Evolutionary conservation across 306 rosid genomes (phyloP).

Genomic region (Corylus avellana): DNA sequence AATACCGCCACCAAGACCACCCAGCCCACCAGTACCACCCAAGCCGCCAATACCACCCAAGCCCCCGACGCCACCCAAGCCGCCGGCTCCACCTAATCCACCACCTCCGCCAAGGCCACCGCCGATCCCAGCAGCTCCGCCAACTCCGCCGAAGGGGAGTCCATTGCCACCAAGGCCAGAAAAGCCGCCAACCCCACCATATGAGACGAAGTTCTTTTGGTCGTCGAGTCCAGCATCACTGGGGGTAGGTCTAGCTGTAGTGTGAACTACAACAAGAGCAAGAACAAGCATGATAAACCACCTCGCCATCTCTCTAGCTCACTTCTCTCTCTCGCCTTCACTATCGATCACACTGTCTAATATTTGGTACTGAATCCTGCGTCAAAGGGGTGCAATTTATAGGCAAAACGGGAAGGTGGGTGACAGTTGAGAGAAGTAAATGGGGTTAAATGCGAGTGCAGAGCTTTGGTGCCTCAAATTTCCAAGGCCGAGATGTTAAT

Average conservation of each 20-base stretch:
- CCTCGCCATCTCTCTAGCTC: constrained; percentile 44
- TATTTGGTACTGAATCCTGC: not conserved
- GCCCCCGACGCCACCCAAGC: constrained; percentile 41
- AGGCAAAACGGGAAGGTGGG: constrained; percentile 18
- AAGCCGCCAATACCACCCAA: constrained; percentile 27
- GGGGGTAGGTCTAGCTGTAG: constrained; percentile 53
- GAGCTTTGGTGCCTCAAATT: constrained; percentile 6
- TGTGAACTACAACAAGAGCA: constrained; percentile 47
- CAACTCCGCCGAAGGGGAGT: constrained; percentile 59
- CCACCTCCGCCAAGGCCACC: constrained; percentile 26
- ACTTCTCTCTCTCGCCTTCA: not conserved
- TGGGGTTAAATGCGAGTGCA: constrained; percentile 46
- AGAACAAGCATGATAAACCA: constrained; percentile 48
- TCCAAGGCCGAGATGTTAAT: not conserved
- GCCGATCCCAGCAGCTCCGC: constrained; percentile 46
- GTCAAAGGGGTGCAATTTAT: constrained; percentile 23
- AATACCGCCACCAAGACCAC: constrained; percentile 32
- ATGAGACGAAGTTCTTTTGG: constrained; percentile 62
- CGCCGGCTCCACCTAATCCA: constrained; percentile 39
- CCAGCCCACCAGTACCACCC: constrained; percentile 26
- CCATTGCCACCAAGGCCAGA: constrained; percentile 63
- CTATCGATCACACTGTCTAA: not conserved
- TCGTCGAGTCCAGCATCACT: constrained; percentile 51
- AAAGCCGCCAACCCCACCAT: constrained; percentile 64
- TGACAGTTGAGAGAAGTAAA: constrained; percentile 60